Evolutionary conservation across 2,329 filamentous ascomycete genomes (phyloP).

Genomic region (Stagonosporopsis cucurbitacearum): DNA sequence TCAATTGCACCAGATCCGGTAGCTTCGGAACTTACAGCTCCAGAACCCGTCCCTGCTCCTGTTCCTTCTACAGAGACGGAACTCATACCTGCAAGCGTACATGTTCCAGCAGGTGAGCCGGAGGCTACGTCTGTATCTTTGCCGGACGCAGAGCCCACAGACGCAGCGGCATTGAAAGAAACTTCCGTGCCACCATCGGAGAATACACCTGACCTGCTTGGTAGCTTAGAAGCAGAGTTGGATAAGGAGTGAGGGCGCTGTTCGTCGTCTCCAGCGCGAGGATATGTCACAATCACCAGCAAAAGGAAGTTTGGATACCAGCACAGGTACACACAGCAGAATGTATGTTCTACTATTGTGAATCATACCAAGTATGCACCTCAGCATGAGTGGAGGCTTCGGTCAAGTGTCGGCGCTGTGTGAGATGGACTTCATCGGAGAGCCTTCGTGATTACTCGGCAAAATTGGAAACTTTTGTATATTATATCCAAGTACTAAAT

Average conservation of each 20-base stretch:
- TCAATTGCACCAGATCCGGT: neutral
- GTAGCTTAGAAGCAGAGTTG: conserved; percentile 56
- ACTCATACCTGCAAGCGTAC: conserved; percentile 6
- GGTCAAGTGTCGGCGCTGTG: neutral
- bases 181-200: conserved; percentile 37
- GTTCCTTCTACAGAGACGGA: conserved; percentile 5
- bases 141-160: conserved; percentile 7
- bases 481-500: neutral
- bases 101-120: conserved; percentile 1
- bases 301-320: neutral
- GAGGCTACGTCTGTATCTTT: conserved; percentile 8
- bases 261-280: neutral
- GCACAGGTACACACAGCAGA: too few relatives aligned
- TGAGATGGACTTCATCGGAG: neutral
- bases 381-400: neutral
- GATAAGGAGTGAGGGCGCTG: conserved; percentile 26
- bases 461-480: neutral
- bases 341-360: too few relatives aligned
- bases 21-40: neutral
- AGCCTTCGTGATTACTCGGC: neutral
- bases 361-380: neutral
- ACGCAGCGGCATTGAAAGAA: conserved; percentile 19
- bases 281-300: neutral
- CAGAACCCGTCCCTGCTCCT: conserved; percentile 10
- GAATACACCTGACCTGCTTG: conserved; percentile 55